These are phyloP conservation scores for Xerocomellus chrysenteron DNA, from an alignment of 768 basidiomycete species.

Conservation along the genomic window DNA sequence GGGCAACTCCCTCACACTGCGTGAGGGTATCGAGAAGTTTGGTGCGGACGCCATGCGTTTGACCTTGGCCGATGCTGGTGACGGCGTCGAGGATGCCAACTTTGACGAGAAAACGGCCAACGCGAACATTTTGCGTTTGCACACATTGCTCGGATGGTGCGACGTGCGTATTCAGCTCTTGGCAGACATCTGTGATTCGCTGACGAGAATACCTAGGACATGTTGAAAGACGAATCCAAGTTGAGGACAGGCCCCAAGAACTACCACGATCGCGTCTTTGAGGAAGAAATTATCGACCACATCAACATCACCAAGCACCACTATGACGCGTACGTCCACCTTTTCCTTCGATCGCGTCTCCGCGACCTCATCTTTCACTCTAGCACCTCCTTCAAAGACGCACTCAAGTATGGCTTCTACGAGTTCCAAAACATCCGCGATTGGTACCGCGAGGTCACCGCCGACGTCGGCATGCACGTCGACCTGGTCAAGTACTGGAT, in stretches of 20 bases:
- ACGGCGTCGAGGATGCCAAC: conserved; percentile 97
- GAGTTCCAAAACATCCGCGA: conserved; percentile 90
- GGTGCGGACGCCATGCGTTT: conserved; percentile 94
- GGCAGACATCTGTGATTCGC: background rate
- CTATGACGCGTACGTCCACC: conserved; percentile 69
- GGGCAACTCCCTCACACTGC: conserved; percentile 91
- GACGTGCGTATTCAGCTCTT: conserved; percentile 54
- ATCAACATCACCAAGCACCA: conserved; percentile 79
- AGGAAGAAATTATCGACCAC: conserved; percentile 85
- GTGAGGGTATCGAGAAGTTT: conserved; percentile 89
- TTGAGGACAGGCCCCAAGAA: conserved; percentile 71
- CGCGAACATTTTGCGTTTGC: conserved; percentile 89
- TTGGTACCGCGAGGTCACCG: conserved; percentile 93
- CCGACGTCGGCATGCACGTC: conserved; percentile 86
- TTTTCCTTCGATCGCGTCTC: background rate
- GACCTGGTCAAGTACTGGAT: conserved; percentile 89
- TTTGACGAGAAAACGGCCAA: conserved; percentile 99
- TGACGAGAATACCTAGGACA: conserved; percentile 55
- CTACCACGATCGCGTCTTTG: conserved; percentile 89
- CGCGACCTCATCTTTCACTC: background rate
- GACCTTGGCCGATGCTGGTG: conserved; percentile 93
- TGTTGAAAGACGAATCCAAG: conserved; percentile 65
- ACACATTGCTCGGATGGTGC: conserved; percentile 90
- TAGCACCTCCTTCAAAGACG: conserved; percentile 95
- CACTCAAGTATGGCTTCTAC: conserved; percentile 93